Evolutionary conservation across 2,329 filamentous ascomycete genomes (phyloP).

Genomic region (Talaromyces piceae): DNA sequence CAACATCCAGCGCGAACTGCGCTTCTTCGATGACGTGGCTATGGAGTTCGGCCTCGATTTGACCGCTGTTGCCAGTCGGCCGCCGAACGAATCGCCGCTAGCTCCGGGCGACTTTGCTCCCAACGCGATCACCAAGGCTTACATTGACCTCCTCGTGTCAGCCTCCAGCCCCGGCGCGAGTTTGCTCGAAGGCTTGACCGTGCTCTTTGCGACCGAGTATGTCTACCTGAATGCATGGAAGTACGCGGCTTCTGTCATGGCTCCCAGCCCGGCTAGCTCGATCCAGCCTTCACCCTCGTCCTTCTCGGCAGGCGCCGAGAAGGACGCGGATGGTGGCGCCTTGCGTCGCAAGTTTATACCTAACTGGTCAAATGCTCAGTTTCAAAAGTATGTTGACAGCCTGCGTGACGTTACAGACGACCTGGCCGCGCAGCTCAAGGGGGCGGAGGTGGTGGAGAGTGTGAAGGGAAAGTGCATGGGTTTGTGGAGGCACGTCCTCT

Average conservation of each 20-base stretch:
- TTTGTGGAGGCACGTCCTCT: conserved; percentile 44
- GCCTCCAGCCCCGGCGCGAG: conserved; percentile 44
- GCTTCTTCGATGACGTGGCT: conserved; percentile 60
- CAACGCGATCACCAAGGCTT: conserved; percentile 45
- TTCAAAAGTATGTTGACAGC: conserved; percentile 51
- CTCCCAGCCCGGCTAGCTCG: conserved; percentile 14
- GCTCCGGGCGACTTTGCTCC: conserved; percentile 20
- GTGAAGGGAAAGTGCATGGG: conserved; percentile 39
- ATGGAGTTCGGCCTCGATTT: conserved; percentile 52
- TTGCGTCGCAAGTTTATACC: conserved; percentile 58
- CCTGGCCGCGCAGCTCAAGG: conserved; percentile 38
- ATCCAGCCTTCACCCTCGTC: conserved; percentile 13
- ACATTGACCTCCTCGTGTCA: conserved; percentile 55
- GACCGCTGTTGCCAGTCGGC: conserved; percentile 22
- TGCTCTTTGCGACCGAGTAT: conserved; percentile 71
- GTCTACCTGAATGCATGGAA: conserved; percentile 56
- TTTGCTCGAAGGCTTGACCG: conserved; percentile 60
- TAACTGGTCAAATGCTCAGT: conserved; percentile 60
- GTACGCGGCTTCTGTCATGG: conserved; percentile 29
- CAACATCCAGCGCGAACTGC: conserved; percentile 60
- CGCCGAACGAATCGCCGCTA: conserved; percentile 3
- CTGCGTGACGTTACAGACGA: conserved; percentile 51
- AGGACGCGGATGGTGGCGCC: conserved; percentile 58
- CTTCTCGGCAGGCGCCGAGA: conserved; percentile 6
- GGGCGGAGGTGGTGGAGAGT: conserved; percentile 28